Base-by-base conservation (phyloP, 495 filamentous ascomycete species). In the Neurospora tetraspora region DNA sequence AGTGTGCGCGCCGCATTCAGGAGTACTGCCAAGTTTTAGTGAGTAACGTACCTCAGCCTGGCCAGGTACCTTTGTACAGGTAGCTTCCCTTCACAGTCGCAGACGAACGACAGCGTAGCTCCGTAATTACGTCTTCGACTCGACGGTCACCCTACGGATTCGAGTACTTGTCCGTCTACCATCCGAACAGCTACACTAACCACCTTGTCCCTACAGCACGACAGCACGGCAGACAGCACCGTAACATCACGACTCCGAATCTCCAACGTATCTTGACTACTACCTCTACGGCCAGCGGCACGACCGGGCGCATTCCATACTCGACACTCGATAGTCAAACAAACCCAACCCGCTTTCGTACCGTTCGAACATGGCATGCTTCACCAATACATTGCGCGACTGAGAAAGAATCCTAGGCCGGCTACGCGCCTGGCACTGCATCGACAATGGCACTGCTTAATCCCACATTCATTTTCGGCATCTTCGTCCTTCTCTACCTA, bases 401-500 rank as follows among this genome's bases (percentile, higher is more conserved):
- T 72, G 18, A 71, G 70, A 31, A 65, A 65, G 23, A 65, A 65
- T 18, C 6, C 27, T 65, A 65, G 53, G 53, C 53, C 53, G 53
- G 27, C 53, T 9, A 65, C 53, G 53, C 53, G 53, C 53, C 53
- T 34, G 53, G 53, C 53, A 27, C 53, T 36, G 53, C 5, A 65
- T 65, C 53, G 27, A 65, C 53, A 43, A 86, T 86, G 85, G 85
- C 85, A 76, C 82, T 86, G 77, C 78, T 88, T 72, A 85, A 85
- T 74, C 90, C 91, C 71, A 92, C 94, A 76, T 96, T 97, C 80
- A 83, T 97, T 37, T 87, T 96, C 73, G 94, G 94, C 72, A 83
- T 95, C 71, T 73, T 95, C 77, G 87, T 98, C 73, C 87, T 98
- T 68, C 85, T 93, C 69, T 98, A 97, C 86, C 88, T 99, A 31